Base-by-base conservation (phyloP, 2,329 filamentous ascomycete genomes). In the Arachnomyces sp. region DNA sequence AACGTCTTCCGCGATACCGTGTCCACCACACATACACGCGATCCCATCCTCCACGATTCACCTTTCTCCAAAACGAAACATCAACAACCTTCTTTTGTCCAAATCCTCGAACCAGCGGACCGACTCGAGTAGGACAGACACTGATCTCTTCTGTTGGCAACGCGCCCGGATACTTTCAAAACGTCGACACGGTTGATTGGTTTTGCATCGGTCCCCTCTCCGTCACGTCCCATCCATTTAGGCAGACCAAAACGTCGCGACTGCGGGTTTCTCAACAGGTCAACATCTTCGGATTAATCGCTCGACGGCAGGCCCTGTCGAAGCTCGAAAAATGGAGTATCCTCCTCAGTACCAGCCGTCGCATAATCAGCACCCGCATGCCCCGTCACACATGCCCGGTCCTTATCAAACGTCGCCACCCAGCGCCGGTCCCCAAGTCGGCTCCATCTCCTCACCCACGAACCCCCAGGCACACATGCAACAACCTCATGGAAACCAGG, bases 271-370 rank as follows among this genome's bases (percentile, higher is more conserved):
- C 34, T 25, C 28, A 16, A 28, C 40, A 34, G 31, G 30, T 32
- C 16, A 28, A 32, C 35, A 33, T 38, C 21, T n/a, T n/a, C n/a
- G n/a, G 30, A 15, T 13, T 28, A 31, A 30, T 12, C n/a, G 21
- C 21, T 25, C 21, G 21, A 25, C 21, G 21, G 21, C 21, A 25
- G 21, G 21, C 21, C n/a, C 21, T 25, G 21, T 25, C 21, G 21
- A 25, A 5, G 21, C 21, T 25, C 21, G n/a, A 25, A 9, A 25
- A 25, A 85, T 86, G 82, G 82, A 85, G 67, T 85, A 84, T 71
- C 76, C 78, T 63, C 78, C 82, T 67, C 84, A 85, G 60, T 78
- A 81, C 58, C 80, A 78, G 65, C 75, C 80, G 65, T 71, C 77
- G 53, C 68, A 68, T 54, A 65, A 60, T 62, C 80, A 82, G 64